These are phyloP conservation scores for Babesia ovis DNA, from an alignment of 169 alveolate genomes.

Conservation along the genomic window DNA sequence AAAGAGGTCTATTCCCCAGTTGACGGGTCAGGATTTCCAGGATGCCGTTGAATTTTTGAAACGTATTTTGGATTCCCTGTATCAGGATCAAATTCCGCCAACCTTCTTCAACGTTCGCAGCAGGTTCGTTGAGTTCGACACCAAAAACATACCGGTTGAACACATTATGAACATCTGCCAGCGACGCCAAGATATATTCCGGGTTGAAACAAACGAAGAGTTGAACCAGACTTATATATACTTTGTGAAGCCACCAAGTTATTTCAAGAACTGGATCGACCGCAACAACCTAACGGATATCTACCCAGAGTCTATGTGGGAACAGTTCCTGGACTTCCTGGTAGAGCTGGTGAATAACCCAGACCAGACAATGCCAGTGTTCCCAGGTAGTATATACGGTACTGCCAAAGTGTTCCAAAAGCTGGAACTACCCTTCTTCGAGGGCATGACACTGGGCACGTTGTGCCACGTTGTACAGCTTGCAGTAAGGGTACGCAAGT, in stretches of 20 bases:
- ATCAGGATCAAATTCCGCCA: conserved; percentile 76
- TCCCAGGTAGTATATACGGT: conserved; percentile 82
- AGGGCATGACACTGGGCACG: conserved; percentile 74
- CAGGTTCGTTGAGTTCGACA: conserved; percentile 72
- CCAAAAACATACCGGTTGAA: conserved; percentile 64
- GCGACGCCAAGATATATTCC: conserved; percentile 67
- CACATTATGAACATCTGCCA: conserved; percentile 69
- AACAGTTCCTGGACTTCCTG: conserved; percentile 67
- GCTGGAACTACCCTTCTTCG: conserved; percentile 73
- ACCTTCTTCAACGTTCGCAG: conserved; percentile 73
- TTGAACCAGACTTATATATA: conserved; percentile 69
- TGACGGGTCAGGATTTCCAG: conserved; percentile 61
- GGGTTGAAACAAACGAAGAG: conserved; percentile 50
- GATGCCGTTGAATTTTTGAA: conserved; percentile 65
- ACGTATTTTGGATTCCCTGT: conserved; percentile 67
- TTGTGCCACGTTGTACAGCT: conserved; percentile 82
- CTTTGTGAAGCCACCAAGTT: conserved; percentile 61
- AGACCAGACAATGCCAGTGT: conserved; percentile 58
- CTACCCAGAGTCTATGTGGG: conserved; percentile 69
- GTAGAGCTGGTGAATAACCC: conserved; percentile 65
- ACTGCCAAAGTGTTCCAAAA: conserved; percentile 74
- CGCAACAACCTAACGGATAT: conserved; percentile 70
- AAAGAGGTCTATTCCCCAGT: conserved; percentile 36
- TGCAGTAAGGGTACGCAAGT: conserved; percentile 63
- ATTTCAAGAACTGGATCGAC: conserved; percentile 67